Evolutionary conservation across 164 flowering plant species (phyloP).

Genomic region (Tetracentron sinense): DNA sequence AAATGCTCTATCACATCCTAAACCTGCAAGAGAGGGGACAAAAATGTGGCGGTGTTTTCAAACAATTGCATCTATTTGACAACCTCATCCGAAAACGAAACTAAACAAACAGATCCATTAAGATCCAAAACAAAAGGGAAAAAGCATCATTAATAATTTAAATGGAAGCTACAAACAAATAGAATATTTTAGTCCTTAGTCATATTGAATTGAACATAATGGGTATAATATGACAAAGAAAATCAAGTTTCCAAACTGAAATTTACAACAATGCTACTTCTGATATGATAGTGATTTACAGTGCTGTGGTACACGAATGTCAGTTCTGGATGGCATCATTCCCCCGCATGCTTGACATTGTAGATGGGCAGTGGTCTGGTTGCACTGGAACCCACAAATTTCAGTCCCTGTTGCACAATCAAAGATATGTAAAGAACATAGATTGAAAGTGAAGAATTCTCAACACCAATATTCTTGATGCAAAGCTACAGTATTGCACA

Average conservation of each 20-base stretch:
- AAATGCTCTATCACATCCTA: constrained; percentile 89
- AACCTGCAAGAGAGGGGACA: constrained; percentile 41
- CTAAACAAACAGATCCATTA: background rate
- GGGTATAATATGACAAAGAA: too few relatives aligned
- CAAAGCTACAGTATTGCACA: background rate
- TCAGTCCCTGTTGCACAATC: constrained; percentile 44
- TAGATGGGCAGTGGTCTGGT: constrained; percentile 56
- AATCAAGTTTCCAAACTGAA: too few relatives aligned
- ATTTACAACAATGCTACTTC: too few relatives aligned
- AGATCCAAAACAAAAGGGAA: background rate
- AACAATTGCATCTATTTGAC: background rate
- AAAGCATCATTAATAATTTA: too few relatives aligned
- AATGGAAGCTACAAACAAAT: too few relatives aligned
- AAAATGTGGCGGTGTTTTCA: background rate
- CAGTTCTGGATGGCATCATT: constrained; percentile 83
- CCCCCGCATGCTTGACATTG: constrained; percentile 86
- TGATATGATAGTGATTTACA: constrained; percentile 40
- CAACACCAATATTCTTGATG: background rate
- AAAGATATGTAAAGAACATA: background rate
- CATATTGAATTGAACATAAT: too few relatives aligned
- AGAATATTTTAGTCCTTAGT: too few relatives aligned
- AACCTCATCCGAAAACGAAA: background rate
- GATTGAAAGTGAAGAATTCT: background rate
- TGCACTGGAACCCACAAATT: constrained; percentile 64
- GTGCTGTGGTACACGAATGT: constrained; percentile 61